Base-by-base conservation (phyloP, 2,329 filamentous ascomycete species). In the Aureobasidium sp. region DNA sequence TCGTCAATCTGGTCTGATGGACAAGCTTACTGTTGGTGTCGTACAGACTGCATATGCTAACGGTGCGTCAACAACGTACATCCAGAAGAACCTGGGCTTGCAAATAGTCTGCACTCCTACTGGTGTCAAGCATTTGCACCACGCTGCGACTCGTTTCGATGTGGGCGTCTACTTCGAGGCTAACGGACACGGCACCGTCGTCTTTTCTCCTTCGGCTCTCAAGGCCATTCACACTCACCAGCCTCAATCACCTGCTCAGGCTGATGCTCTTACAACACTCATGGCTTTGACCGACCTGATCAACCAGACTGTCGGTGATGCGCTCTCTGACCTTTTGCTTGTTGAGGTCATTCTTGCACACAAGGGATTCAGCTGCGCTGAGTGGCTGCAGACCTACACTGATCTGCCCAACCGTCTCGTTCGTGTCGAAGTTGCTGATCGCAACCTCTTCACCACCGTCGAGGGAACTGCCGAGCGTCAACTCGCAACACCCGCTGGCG, bases 41-140 rank as follows among this genome's bases (percentile, higher is more conserved):
- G 89, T 99, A 13, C 94, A 99, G 78, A 99, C 94, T 1, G 94
- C 94, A 23, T 99, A 99, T 73, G 94, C 94, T 74, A 99, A 99
- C 75, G 94, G 94, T 55, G 89, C 93, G 27, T 93, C 90, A 72
- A 97, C 94, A 37, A 87, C 89, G 70, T 97, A 96, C 75, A 89
- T 99, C 61, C 85, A 90, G 73, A 89, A 94, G 74, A 88, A 90
- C 66, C 83, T 97, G 62, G 88, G 89, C 70, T 85, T 99, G 46
- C 92, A 92, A 53, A 90, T 96, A 26, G 87, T 95, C 63, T 96
- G 90, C 82, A 97, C 94, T 1, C 87, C 91, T 15, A 99, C 94
- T 0, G 94, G 94, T 67, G 94, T 99, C 65, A 99, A 99, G 81
- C 90, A 97, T 77, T 84, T 99, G 66, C 94, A 99, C 77, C 94